Evolutionary conservation across 139 green algal genomes (phyloP).

Genomic region (Dunaliella primolecta): DNA sequence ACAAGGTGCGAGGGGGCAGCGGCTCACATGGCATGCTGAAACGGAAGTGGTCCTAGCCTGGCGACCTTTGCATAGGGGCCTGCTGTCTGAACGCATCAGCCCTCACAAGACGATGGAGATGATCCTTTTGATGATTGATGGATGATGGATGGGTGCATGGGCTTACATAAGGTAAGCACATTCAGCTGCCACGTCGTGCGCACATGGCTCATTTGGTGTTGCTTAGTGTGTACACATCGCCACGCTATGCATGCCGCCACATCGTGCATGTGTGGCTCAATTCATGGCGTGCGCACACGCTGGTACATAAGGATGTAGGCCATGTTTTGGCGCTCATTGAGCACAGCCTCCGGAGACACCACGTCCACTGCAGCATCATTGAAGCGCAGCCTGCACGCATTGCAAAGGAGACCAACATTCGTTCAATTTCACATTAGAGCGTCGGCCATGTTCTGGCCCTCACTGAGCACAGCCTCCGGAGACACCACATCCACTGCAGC

Average conservation of each 20-base stretch:
- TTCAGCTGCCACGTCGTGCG: not conserved
- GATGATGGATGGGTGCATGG: no score
- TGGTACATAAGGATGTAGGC: conserved; percentile 79
- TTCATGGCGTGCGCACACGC: conserved; percentile 11
- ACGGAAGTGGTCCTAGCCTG: no score
- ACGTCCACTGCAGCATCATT: conserved; percentile 67
- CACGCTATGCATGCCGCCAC: not conserved
- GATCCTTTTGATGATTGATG: no score
- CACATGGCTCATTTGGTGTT: not conserved
- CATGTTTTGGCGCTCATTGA: conserved; percentile 39
- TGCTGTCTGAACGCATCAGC: no score
- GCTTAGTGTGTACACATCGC: not conserved
- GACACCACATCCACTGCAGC: conserved; percentile 51
- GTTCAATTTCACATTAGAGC: conserved; percentile 79
- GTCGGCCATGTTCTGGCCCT: conserved; percentile 50
- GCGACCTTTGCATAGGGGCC: no score
- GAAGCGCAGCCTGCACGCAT: conserved; percentile 54
- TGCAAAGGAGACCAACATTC: no score
- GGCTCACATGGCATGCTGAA: no score
- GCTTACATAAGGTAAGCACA: not conserved
- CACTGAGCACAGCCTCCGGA: conserved; percentile 42
- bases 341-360: conserved; percentile 44
- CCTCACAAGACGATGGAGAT: no score
- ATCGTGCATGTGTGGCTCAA: no score
- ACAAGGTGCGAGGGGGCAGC: no score